Evolutionary conservation across 2,329 filamentous ascomycete genomes (phyloP), one percentile per base, ranked within the genome.

Genomic region (Madurella fahalii): DNA sequence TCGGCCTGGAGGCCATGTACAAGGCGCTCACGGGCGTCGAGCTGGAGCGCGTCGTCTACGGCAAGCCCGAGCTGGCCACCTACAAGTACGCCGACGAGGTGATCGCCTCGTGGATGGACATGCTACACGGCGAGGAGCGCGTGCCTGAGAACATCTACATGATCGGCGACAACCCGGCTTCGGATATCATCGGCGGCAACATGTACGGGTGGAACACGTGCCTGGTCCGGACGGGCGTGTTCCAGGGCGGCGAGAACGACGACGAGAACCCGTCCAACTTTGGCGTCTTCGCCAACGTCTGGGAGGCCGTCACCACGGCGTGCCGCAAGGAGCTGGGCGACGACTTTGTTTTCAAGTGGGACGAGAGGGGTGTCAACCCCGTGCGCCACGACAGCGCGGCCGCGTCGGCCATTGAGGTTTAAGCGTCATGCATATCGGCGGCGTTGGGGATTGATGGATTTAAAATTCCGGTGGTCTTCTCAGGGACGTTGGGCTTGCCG

Each of bases 151-250:
- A 88, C 72, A 77, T 89, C 69, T 89, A 89, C 78, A 89, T 89
- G 86, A 75, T 89, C 52, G 86, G 86, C 61, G 86, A 89, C 71
- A 89, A 89, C 74, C 86, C 85, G 7, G 83, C 83, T 25, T 87
- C 83, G 25, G 86, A 89, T 67, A 89, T 89, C 65, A 78, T 87
- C 60, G 87, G 87, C 58, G 87, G 86, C 58, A 90, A 90, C 78
- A 87, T 85, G 80, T 89, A 90, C 71, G 85, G 85, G 57, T 90
- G 87, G 87, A 90, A 90, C 73, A 90, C 87, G 2, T 90, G 87
- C 67, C 73, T 90, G 52, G 87, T 90, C 53, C 82, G 86, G 66
- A 90, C 87, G 0, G 87, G 87, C 72, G 86, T 90, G 46, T 90
- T 87, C 80, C 85, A 89, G 73, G 87, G 87, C 58, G 85, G 82